Conservation (phyloP, 768 basidiomycete genomes). For the Pleurotus giganteus region DNA sequence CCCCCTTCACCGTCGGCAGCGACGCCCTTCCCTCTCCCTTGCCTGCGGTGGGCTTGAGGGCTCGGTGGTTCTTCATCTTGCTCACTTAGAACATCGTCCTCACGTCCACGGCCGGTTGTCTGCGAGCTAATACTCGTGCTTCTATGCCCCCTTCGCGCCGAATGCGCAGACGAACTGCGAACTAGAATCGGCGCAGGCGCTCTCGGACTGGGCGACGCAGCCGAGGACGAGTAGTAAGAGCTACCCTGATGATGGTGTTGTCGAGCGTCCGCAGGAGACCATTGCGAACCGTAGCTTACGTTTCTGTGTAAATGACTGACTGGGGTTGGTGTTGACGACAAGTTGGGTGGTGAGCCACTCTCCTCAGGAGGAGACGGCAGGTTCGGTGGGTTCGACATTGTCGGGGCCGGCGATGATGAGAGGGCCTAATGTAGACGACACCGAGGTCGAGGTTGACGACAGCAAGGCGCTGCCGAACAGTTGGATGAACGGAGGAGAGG, state of each 20-base stretch:
- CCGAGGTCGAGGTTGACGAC: not conserved
- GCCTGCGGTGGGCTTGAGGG: constrained; percentile 13
- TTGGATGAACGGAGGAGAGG: not conserved
- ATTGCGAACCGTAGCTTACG: constrained; percentile 54
- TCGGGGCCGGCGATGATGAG: not conserved
- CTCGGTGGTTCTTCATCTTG: constrained; percentile 42
- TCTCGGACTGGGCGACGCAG: constrained; percentile 44
- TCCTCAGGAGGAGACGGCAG: constrained; percentile 1
- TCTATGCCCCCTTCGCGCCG: constrained; percentile 46
- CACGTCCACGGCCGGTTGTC: constrained; percentile 41
- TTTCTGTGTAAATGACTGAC: constrained; percentile 37
- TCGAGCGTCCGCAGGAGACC: constrained; percentile 57
- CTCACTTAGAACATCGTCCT: constrained; percentile 44
- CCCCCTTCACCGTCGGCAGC: constrained; percentile 29
- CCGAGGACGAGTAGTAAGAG: constrained; percentile 53
- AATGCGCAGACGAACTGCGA: constrained; percentile 51
- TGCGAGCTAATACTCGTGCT: constrained; percentile 66
- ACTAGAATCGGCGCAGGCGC: constrained; percentile 39
- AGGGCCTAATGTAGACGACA: not conserved
- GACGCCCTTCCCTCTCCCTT: constrained; percentile 24
- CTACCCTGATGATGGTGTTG: constrained; percentile 68
- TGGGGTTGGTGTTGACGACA: constrained; percentile 46
- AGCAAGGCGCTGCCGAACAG: not conserved
- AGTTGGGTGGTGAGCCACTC: constrained; percentile 5
- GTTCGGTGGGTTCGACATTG: not conserved